Conservation (phyloP, 2,329 filamentous ascomycete species). For the Fusarium bulbicola region DNA sequence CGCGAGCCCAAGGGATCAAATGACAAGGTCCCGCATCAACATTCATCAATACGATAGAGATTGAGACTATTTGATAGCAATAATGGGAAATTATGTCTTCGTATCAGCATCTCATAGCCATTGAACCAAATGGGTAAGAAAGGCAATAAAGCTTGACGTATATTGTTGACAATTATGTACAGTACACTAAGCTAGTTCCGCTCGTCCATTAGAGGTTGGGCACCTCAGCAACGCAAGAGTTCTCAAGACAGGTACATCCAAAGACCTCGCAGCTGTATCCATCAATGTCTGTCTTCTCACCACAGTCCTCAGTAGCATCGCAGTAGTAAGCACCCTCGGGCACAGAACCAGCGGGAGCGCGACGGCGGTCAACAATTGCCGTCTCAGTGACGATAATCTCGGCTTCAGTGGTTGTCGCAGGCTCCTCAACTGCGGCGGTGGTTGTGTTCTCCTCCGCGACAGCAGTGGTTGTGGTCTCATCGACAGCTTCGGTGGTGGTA, state of each 20-base stretch:
- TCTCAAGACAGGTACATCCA: background rate
- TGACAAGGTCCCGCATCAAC: no score
- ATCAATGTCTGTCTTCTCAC: background rate
- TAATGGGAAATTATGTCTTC: background rate
- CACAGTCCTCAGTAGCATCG: background rate
- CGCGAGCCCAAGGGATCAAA: no score
- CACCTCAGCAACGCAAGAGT: background rate
- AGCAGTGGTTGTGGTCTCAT: background rate
- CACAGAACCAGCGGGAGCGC: background rate
- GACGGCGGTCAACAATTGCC: background rate
- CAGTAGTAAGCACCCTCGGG: background rate
- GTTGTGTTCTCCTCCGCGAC: background rate
- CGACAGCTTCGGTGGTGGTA: background rate
- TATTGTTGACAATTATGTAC: background rate
- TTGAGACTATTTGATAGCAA: background rate
- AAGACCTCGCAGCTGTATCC: background rate
- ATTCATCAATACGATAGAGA: background rate
- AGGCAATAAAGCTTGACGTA: background rate
- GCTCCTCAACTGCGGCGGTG: background rate
- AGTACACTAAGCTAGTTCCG: background rate
- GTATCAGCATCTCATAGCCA: background rate
- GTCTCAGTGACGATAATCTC: background rate
- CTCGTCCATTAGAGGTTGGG: background rate
- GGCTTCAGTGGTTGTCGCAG: background rate
- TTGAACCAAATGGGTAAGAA: no score